A percentile compares a stretch with the other conserved stretches of the same genome.
Evolutionary conservation across 305 asterid genomes (phyloP).

Genomic region (Nicotiana rustica): DNA sequence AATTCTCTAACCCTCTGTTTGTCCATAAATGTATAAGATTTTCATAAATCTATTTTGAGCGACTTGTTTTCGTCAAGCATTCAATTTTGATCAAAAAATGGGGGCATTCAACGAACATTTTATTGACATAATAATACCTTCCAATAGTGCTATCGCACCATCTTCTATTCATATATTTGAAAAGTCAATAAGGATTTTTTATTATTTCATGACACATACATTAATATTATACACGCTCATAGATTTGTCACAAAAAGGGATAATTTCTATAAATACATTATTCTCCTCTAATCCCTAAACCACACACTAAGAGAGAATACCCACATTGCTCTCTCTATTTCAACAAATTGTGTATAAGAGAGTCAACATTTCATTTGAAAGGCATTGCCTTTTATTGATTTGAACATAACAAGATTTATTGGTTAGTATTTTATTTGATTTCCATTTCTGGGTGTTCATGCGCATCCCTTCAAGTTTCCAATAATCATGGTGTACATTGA

Average conservation of each 20-base stretch:
- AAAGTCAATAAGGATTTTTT: background rate
- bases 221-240: background rate
- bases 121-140: background rate
- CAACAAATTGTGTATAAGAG: constrained; percentile 18
- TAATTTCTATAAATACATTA: constrained; percentile 18
- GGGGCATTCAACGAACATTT: background rate
- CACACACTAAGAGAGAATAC: background rate
- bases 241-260: background rate
- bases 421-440: background rate
- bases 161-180: background rate
- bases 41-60: background rate
- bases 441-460: background rate
- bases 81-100: background rate
- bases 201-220: too few relatives aligned
- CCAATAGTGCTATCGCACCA: background rate
- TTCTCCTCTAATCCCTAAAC: constrained; percentile 2
- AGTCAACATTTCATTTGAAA: background rate
- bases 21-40: background rate
- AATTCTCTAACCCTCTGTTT: background rate
- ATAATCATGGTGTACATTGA: background rate
- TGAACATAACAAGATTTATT: background rate
- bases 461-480: background rate
- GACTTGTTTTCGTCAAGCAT: background rate
- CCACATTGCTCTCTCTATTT: constrained; percentile 28
- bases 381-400: background rate